Percentiles rank a stretch among this genome's conserved stretches.
Conservation (phyloP, 495 filamentous ascomycete genomes). For the Physcia stellaris region DNA sequence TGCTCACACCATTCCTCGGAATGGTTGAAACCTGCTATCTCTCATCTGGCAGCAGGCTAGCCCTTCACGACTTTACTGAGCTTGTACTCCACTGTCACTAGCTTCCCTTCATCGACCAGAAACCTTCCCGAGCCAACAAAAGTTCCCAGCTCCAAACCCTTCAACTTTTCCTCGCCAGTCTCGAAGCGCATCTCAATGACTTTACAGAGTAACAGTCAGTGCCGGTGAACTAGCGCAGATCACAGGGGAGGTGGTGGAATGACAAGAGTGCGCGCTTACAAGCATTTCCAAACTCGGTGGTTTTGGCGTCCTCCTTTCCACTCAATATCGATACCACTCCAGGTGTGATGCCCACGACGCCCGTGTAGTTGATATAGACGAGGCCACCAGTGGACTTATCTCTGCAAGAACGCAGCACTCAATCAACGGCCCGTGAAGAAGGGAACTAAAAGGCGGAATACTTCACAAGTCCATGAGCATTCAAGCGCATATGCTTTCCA, state of each 20-base stretch:
- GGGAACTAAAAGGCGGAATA: constrained; percentile 10
- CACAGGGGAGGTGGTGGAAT: not conserved
- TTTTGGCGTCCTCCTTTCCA: constrained; percentile 30
- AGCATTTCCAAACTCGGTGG: constrained; percentile 40
- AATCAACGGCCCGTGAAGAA: not conserved
- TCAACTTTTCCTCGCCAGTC: constrained; percentile 36
- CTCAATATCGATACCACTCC: constrained; percentile 28
- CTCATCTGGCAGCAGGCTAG: too few species aligned
- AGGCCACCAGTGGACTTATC: constrained; percentile 22
- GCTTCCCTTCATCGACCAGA: constrained; percentile 37
- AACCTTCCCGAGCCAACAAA: constrained; percentile 44
- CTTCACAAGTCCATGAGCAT: constrained; percentile 35
- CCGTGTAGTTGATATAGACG: constrained; percentile 37
- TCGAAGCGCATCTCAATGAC: constrained; percentile 42
- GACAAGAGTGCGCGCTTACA: too few species aligned
- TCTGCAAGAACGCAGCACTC: not conserved
- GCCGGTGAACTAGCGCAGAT: too few species aligned
- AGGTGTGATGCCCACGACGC: constrained; percentile 26
- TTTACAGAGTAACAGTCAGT: constrained; percentile 9
- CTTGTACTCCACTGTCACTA: constrained; percentile 42
- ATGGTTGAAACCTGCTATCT: too few species aligned
- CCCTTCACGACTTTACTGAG: constrained; percentile 43
- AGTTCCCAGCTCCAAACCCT: constrained; percentile 34
- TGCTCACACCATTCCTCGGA: too few species aligned
- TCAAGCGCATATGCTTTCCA: constrained; percentile 32